phyloP scores from a whole-genome alignment of 2,329 filamentous ascomycete species.

The Fusarium brachygibbosum region DNA sequence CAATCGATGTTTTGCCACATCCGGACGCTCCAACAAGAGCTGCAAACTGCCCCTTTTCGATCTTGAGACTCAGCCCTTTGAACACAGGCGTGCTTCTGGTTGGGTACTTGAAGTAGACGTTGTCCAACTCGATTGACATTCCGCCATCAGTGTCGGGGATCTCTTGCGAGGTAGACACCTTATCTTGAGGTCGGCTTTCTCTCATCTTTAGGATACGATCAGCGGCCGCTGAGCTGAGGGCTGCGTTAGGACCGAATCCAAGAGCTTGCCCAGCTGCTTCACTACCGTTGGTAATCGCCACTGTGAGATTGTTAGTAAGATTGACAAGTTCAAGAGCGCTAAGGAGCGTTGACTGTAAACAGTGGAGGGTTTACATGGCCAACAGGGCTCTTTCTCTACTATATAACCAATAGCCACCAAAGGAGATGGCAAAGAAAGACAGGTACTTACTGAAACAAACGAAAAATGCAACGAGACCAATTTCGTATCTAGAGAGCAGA shows the following conservation, averaged over 20 bases:
- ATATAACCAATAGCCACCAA: background rate
- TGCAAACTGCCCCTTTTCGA: slow-evolving; percentile 77
- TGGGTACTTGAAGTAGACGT: slow-evolving; percentile 73
- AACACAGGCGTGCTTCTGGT: slow-evolving; percentile 70
- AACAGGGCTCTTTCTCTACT: background rate
- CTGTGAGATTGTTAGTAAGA: slow-evolving; percentile 17
- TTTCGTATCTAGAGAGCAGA: slow-evolving; percentile 67
- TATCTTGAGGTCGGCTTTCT: slow-evolving; percentile 57
- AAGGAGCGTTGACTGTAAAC: background rate
- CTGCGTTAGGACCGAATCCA: slow-evolving; percentile 74
- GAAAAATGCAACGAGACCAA: slow-evolving; percentile 62
- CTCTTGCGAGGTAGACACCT: slow-evolving; percentile 48
- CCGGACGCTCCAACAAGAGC: slow-evolving; percentile 78
- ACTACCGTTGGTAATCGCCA: slow-evolving; percentile 73
- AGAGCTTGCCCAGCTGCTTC: slow-evolving; percentile 65
- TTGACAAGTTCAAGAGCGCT: background rate
- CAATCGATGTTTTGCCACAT: slow-evolving; percentile 79
- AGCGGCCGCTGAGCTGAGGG: slow-evolving; percentile 69
- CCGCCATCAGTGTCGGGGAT: slow-evolving; percentile 64
- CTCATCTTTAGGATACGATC: slow-evolving; percentile 70
- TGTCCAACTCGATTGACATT: slow-evolving; percentile 68
- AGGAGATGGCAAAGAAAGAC: background rate
- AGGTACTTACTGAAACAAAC: slow-evolving; percentile 64
- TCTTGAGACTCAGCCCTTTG: slow-evolving; percentile 71
- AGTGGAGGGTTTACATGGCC: background rate